A percentile compares a stretch with the other conserved stretches of the same genome.
Evolutionary conservation across 352 stramenopile species (phyloP).

Genomic region (Pythium aquatile): DNA sequence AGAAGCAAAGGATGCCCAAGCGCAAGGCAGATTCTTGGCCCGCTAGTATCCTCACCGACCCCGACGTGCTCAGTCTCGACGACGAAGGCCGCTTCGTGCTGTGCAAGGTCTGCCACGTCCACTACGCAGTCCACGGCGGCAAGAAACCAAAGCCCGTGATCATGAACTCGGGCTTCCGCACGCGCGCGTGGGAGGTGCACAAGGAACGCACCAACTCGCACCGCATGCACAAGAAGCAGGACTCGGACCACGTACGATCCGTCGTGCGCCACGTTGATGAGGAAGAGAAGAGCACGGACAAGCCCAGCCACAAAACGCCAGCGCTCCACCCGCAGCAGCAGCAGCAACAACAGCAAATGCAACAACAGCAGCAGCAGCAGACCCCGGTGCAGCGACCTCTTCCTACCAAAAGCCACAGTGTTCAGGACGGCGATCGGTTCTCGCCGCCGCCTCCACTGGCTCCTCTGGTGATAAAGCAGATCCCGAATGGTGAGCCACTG

Average conservation of each 20-base stretch:
- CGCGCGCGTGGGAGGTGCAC: slow-evolving; percentile 76
- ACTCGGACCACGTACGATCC: slow-evolving; percentile 7
- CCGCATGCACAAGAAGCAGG: slow-evolving; percentile 64
- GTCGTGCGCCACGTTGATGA: slow-evolving; percentile 17
- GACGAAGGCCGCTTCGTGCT: slow-evolving; percentile 76
- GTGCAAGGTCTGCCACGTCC: slow-evolving; percentile 80
- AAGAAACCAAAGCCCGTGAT: slow-evolving; percentile 82
- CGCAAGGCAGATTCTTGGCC: slow-evolving; percentile 79
- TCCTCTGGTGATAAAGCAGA: slow-evolving; percentile 5
- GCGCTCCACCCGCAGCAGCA: neutral
- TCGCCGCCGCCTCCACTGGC: neutral
- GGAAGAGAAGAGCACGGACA: slow-evolving; percentile 23
- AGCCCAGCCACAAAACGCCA: slow-evolving; percentile 1
- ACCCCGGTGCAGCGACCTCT: neutral
- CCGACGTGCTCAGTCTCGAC: slow-evolving; percentile 76
- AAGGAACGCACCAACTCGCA: slow-evolving; percentile 82
- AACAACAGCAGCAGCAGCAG: neutral
- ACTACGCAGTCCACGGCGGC: slow-evolving; percentile 76
- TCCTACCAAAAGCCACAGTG: neutral
- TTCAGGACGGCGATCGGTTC: neutral
- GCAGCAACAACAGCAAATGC: neutral
- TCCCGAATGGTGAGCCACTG: neutral
- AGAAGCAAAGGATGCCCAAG: slow-evolving; percentile 60
- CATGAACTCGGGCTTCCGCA: slow-evolving; percentile 83
- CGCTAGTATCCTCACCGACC: slow-evolving; percentile 58